These are phyloP conservation scores for Theileria parva DNA, from an alignment of 169 alveolate species.

Conservation along the genomic window DNA sequence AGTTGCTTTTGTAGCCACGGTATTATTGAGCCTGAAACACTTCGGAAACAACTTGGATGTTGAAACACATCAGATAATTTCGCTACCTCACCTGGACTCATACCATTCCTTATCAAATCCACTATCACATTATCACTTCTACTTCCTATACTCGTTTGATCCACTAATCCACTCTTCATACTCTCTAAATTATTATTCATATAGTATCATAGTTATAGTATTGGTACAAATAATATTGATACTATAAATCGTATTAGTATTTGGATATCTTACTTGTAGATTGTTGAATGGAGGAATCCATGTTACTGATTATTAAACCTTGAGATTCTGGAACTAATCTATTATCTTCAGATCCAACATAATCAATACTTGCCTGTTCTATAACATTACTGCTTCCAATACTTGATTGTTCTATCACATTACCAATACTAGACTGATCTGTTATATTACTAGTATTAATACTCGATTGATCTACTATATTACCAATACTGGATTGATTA, in stretches of 20 bases:
- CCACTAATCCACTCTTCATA: not conserved
- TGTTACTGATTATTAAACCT: not conserved
- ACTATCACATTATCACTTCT: conserved; percentile 23
- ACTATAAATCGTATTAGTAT: not conserved
- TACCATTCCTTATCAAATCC: conserved; percentile 65
- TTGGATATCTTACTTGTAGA: not conserved
- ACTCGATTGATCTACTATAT: not conserved
- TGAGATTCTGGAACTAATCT: not conserved
- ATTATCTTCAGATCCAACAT: not conserved
- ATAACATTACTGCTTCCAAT: not conserved
- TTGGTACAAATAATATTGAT: too few relatives aligned
- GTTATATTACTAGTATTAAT: not conserved
- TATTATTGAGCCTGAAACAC: conserved; percentile 52
- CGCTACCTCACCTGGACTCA: conserved; percentile 72
- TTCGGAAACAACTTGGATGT: conserved; percentile 65
- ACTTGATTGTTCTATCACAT: not conserved
- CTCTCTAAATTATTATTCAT: not conserved
- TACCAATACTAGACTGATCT: not conserved
- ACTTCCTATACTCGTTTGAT: conserved; percentile 3
- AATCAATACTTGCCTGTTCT: not conserved
- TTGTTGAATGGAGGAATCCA: not conserved
- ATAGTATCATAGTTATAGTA: too few relatives aligned
- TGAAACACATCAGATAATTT: conserved; percentile 72
- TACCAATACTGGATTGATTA: not conserved
- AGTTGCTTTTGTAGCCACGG: conserved; percentile 68